Percentiles rank a stretch among this genome's conserved stretches.
These are phyloP conservation scores for Apiotrichum akiyoshidainum DNA, from an alignment of 1,284 basidiomycete species.

Conservation along the genomic window DNA sequence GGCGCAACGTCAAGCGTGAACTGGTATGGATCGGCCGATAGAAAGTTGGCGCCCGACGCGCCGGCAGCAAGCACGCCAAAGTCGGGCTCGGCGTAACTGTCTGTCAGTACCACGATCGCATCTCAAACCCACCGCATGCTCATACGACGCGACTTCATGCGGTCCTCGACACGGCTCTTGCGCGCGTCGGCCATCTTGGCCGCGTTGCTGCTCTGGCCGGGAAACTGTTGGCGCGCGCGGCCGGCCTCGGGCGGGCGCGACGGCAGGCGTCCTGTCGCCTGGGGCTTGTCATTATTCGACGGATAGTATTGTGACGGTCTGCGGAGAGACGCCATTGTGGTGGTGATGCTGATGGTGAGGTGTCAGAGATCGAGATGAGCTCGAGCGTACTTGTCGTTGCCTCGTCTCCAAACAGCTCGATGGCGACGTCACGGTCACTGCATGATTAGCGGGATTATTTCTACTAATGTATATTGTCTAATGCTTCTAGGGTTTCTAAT, in stretches of 20 bases:
- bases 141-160: constrained; percentile 82
- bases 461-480: not conserved
- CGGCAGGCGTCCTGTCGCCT: too few relatives aligned
- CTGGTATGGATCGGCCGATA: constrained; percentile 36
- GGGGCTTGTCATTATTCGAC: not conserved
- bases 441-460: not conserved
- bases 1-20: constrained; percentile 25
- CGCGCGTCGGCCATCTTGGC: constrained; percentile 25
- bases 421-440: not conserved
- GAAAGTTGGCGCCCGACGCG: constrained; percentile 20
- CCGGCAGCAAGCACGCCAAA: not conserved
- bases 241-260: not conserved
- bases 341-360: not conserved
- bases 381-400: not conserved
- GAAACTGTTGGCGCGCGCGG: not conserved
- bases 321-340: constrained; percentile 37
- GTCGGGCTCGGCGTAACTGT: constrained; percentile 46
- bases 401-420: not conserved
- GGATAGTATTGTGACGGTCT: constrained; percentile 21
- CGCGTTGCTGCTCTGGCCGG: not conserved
- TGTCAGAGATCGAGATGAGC: not conserved
- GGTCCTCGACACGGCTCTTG: constrained; percentile 79
- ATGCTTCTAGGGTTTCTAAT: too few relatives aligned
- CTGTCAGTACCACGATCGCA: constrained; percentile 28
- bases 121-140: constrained; percentile 71